A percentile compares a stretch with the other conserved stretches of the same genome.
Conservation (phyloP, 2,329 filamentous ascomycete genomes). For the Camptophora hylomeconis region DNA sequence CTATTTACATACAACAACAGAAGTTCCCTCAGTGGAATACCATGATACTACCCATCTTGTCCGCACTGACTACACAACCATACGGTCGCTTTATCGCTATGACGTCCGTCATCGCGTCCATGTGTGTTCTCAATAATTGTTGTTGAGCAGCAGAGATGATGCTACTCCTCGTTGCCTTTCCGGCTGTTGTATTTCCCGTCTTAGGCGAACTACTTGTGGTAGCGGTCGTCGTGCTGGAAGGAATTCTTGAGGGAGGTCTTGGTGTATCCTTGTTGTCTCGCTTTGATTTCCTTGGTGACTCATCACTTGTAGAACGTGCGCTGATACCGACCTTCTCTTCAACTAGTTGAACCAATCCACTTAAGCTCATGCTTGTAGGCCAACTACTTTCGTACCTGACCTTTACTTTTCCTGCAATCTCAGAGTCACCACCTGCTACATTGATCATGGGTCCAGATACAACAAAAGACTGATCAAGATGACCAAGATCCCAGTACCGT, state of each 20-base stretch:
- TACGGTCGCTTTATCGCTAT: conserved; percentile 81
- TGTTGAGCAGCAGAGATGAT: conserved; percentile 83
- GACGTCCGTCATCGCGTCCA: conserved; percentile 80
- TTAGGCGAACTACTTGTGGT: conserved; percentile 5
- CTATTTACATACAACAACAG: too few species aligned
- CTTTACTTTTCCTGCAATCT: conserved; percentile 44
- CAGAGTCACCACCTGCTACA: conserved; percentile 30
- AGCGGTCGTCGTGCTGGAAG: conserved; percentile 20
- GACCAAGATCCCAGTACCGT: conserved; percentile 81
- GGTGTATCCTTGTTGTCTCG: too few species aligned
- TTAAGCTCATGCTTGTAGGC: conserved; percentile 5
- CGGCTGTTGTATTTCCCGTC: conserved; percentile 6
- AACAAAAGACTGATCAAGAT: conserved; percentile 63
- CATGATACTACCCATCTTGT: conserved; percentile 80
- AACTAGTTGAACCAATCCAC: conserved; percentile 42
- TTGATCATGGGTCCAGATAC: conserved; percentile 54
- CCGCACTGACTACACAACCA: conserved; percentile 82
- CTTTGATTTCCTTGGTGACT: conserved; percentile 19
- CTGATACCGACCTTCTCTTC: conserved; percentile 45
- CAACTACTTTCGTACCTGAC: conserved; percentile 49
- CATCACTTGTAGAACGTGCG: conserved; percentile 17
- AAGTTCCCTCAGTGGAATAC: conserved; percentile 59
- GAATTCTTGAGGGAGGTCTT: too few species aligned
- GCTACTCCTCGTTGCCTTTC: conserved; percentile 55
- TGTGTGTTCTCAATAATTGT: conserved; percentile 68